Conservation (phyloP, 2,329 filamentous ascomycete species). For the Eurotiales sp. region DNA sequence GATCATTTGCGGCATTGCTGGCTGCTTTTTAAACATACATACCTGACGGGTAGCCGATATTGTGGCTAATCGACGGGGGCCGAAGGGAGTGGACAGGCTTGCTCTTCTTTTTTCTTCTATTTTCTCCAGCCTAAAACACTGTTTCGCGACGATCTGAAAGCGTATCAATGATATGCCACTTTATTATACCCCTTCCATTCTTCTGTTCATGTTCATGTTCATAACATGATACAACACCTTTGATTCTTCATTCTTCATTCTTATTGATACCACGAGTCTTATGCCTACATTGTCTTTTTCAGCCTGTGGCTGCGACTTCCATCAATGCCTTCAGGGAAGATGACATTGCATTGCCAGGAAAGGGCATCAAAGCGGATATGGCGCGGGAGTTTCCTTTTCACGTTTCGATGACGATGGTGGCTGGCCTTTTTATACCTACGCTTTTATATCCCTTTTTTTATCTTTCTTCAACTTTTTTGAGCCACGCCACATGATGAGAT, state of each 20-base stretch:
- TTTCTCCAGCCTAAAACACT: slow-evolving; percentile 2
- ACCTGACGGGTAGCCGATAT: no score
- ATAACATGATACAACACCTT: slow-evolving; percentile 11
- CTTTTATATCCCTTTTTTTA: background rate
- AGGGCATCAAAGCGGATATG: slow-evolving; percentile 9
- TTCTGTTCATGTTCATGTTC: slow-evolving; percentile 2
- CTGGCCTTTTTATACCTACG: slow-evolving; percentile 12
- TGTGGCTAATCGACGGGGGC: no score
- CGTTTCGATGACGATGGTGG: slow-evolving; percentile 12
- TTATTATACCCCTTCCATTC: slow-evolving; percentile 19
- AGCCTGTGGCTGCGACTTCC: slow-evolving; percentile 16
- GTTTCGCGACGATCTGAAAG: slow-evolving; percentile 5
- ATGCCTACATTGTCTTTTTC: slow-evolving; percentile 26
- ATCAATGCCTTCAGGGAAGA: background rate
- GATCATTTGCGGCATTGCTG: slow-evolving; percentile 36
- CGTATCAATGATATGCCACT: slow-evolving; percentile 16
- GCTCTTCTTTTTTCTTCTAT: background rate
- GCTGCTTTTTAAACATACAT: slow-evolving; percentile 29
- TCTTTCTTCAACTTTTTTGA: slow-evolving; percentile 4
- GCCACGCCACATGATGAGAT: slow-evolving; percentile 13
- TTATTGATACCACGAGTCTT: slow-evolving; percentile 31
- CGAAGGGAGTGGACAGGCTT: background rate
- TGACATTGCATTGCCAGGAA: slow-evolving; percentile 11
- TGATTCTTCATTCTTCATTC: slow-evolving; percentile 17
- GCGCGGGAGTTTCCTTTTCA: slow-evolving; percentile 12